Evolutionary conservation across 495 filamentous ascomycete genomes (phyloP), one percentile per base, ranked within the genome.

Genomic region (Penicillium canescens): DNA sequence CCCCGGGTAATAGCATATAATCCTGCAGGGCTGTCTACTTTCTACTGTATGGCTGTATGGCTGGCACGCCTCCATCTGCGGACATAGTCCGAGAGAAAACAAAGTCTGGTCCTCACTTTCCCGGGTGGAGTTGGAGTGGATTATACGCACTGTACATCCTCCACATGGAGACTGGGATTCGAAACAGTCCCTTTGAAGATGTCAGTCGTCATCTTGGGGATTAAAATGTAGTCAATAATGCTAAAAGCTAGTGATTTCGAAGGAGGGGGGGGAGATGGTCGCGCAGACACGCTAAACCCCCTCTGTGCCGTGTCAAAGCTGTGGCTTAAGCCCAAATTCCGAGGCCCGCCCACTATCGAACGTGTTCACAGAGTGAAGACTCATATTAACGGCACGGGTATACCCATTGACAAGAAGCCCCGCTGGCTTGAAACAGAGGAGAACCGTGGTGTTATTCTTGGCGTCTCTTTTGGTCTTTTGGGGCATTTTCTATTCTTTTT

Each of bases 351-450:
- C 28, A 31, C 28, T 31, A 31, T 31, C 28, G 28, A 31, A 31
- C 28, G 28, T 31, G 28, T 16, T 42, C 20, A 41, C 38, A 41
- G 18, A 18, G 38, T 41, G 38, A 38, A 38, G 39, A 48, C 47
- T 43, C 49, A 43, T 36, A 51, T 51, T 51, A 36, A 65, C 62
- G 57, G 62, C 56, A 63, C 69, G 67, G 67, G 67, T 67, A 68
- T 67, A 69, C 62, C 63, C 69, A 68, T 71, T 70, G 71, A 72
- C 63, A 61, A 71, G 68, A 66, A 61, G 57, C 57, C 71, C 71
- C 71, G 69, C 71, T 66, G 62, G 65, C 60, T 67, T 74, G 71
- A 72, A 72, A 70, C 67, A 63, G 67, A 56, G 62, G 63, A 64
- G 64, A 72, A 74, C 64, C 67, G 68, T 68, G 63, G 71, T 65